Percentiles rank a stretch among this genome's conserved stretches.
Conservation (phyloP, 2,329 filamentous ascomycete species). For the Aspergillus sp. region DNA sequence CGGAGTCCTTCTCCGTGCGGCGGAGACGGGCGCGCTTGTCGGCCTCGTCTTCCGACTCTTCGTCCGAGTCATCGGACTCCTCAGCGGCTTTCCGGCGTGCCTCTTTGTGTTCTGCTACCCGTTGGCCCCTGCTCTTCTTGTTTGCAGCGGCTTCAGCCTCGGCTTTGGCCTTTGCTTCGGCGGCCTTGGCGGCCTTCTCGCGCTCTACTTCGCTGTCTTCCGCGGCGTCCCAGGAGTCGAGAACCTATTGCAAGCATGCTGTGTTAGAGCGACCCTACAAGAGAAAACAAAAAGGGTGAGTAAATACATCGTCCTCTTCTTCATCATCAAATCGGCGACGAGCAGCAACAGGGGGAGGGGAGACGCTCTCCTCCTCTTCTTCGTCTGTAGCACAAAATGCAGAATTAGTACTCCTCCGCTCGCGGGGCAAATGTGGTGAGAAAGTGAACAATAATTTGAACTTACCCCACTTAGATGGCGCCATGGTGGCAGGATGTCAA, state of each 20-base stretch:
- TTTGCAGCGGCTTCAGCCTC: slow-evolving; percentile 84
- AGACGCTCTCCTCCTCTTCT: slow-evolving; percentile 62
- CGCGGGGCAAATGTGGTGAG: neutral
- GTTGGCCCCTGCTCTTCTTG: slow-evolving; percentile 87
- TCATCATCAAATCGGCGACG: slow-evolving; percentile 88
- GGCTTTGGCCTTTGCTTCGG: slow-evolving; percentile 84
- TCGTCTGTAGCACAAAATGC: slow-evolving; percentile 34
- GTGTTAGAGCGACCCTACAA: neutral
- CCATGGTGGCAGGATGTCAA: slow-evolving; percentile 41
- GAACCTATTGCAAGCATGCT: slow-evolving; percentile 63
- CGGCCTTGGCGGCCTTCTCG: slow-evolving; percentile 88
- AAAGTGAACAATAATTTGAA: slow-evolving; percentile 23
- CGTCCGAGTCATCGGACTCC: slow-evolving; percentile 64
- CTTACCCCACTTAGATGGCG: slow-evolving; percentile 57
- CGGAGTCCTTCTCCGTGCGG: slow-evolving; percentile 81
- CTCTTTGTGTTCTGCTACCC: slow-evolving; percentile 78
- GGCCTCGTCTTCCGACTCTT: slow-evolving; percentile 71
- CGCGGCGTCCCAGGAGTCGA: slow-evolving; percentile 95
- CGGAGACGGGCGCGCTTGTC: slow-evolving; percentile 74
- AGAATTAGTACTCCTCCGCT: slow-evolving; percentile 14
- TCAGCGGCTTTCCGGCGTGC: slow-evolving; percentile 53
- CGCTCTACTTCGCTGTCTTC: slow-evolving; percentile 97
- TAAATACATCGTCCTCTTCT: slow-evolving; percentile 77
- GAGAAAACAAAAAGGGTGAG: slow-evolving; percentile 10
- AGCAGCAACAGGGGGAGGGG: slow-evolving; percentile 51